Base-by-base conservation (phyloP, 1,284 basidiomycete genomes). In the Cutaneotrichosporon mucoides region DNA sequence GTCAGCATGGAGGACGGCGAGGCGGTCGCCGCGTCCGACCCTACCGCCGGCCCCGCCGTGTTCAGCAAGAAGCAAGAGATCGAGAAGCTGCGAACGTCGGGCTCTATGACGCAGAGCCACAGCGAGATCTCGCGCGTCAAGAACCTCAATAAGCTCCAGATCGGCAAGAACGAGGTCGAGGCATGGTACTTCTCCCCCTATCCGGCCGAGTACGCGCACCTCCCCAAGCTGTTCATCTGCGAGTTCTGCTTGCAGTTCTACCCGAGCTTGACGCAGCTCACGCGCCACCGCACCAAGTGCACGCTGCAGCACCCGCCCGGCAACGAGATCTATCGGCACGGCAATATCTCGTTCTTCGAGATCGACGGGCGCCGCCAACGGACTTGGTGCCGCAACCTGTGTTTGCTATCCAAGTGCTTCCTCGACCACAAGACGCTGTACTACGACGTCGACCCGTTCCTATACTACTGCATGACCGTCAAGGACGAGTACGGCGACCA, bases 111-210 rank as follows among this genome's bases (percentile, higher is more conserved):
- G 0, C 96, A 99, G 79, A 92, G 91, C 48, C 89, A 97, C 64
- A 94, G 91, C 58, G 96, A 99, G 79, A 88, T 99, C 63, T 90
- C 95, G 11, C 86, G 96, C 44, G 96, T 99, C 70, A 99, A 99
- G 83, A 99, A 99, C 76, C 82, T 99, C 67, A 96, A 99, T 79
- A 87, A 90, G 65, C 84, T 99, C 49, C 92, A 95, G 76, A 99
- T 99, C 70, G 96, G 96, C 63, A 88, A 86, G 76, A 88, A 95
- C 80, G 92, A 97, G 79, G 89, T 99, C 68, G 94, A 99, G 71
- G 88, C 94, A 8, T 99, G 96, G 96, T 99, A 99, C 81, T 99
- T 99, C 82, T 93, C 90, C 70, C 95, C 96, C 6, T 99, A 99
- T 80, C 96, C 96, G 5, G 87, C 92, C 79, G 96, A 99, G 81